Percentiles rank a stretch among this genome's conserved stretches.
Conservation (phyloP, 306 rosid species). For the Cotoneaster glaucophyllus region DNA sequence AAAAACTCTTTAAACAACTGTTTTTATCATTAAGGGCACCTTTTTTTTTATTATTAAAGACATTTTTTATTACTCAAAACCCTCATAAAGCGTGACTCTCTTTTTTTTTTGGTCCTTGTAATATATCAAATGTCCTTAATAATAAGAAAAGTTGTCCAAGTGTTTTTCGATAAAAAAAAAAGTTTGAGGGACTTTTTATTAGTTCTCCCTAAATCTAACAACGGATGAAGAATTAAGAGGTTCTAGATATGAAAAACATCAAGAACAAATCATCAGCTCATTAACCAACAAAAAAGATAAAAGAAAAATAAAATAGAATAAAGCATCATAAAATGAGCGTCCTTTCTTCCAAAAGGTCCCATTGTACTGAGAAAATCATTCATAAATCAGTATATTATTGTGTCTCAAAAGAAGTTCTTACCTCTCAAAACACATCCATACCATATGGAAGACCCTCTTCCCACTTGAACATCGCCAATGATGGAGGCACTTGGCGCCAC, state of each 20-base stretch:
- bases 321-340: neutral
- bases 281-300: neutral
- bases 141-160: too few relatives aligned
- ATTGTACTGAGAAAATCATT: neutral
- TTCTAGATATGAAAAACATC: neutral
- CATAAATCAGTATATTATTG: too few relatives aligned
- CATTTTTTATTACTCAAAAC: too few relatives aligned
- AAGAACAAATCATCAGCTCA: neutral
- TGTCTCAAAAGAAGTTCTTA: slow-evolving; percentile 18
- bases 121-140: too few relatives aligned
- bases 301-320: too few relatives aligned
- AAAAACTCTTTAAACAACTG: too few relatives aligned
- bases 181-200: too few relatives aligned
- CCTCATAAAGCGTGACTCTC: too few relatives aligned
- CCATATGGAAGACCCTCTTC: slow-evolving; percentile 80
- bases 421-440: slow-evolving; percentile 95
- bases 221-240: neutral
- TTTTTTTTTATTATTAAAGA: too few relatives aligned
- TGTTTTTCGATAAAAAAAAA: too few relatives aligned
- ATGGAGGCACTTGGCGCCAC: slow-evolving; percentile 90
- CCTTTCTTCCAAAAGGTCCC: neutral
- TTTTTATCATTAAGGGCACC: too few relatives aligned
- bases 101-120: too few relatives aligned
- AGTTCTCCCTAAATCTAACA: neutral
- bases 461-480: slow-evolving; percentile 73